Percentiles rank a stretch among this genome's conserved stretches.
phyloP scores from a whole-genome alignment of 2,329 filamentous ascomycete species.

The Neonectria ditissima region DNA sequence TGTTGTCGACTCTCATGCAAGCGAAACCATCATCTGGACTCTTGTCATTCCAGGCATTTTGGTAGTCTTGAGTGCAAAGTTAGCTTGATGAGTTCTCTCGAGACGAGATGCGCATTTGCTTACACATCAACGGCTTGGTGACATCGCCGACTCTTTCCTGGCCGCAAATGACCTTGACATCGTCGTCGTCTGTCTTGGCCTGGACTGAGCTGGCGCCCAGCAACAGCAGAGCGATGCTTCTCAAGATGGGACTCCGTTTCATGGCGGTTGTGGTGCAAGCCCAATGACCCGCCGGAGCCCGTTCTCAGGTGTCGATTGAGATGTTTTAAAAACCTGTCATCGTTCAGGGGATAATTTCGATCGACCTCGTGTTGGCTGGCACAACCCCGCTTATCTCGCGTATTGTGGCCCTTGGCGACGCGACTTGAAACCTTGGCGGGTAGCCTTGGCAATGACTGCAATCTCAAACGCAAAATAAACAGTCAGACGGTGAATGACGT shows the following conservation, averaged over 20 bases:
- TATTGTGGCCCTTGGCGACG: neutral
- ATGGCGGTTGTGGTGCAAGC: neutral
- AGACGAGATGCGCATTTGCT: neutral
- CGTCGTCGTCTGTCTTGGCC: neutral
- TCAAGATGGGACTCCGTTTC: neutral
- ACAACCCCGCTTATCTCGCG: neutral
- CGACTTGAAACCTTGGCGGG: neutral
- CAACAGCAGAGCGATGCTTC: slow-evolving; percentile 1
- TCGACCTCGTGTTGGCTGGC: neutral
- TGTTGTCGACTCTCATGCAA: slow-evolving; percentile 42
- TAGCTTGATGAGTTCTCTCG: neutral
- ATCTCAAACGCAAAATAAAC: neutral
- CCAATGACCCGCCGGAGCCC: neutral
- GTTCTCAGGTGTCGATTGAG: neutral
- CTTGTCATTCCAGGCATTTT: slow-evolving; percentile 43
- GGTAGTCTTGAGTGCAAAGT: slow-evolving; percentile 39
- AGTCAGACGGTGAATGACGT: neutral
- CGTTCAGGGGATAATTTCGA: slow-evolving; percentile 2
- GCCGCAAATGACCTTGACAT: slow-evolving; percentile 24
- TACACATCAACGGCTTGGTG: slow-evolving; percentile 20
- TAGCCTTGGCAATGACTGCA: neutral
- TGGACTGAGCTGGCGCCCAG: slow-evolving; percentile 5
- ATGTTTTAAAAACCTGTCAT: neutral
- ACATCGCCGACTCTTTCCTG: slow-evolving; percentile 10
- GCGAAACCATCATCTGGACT: slow-evolving; percentile 40